Evolutionary conservation across 352 stramenopile genomes (phyloP).

Genomic region (Globisporangium okanoganense): DNA sequence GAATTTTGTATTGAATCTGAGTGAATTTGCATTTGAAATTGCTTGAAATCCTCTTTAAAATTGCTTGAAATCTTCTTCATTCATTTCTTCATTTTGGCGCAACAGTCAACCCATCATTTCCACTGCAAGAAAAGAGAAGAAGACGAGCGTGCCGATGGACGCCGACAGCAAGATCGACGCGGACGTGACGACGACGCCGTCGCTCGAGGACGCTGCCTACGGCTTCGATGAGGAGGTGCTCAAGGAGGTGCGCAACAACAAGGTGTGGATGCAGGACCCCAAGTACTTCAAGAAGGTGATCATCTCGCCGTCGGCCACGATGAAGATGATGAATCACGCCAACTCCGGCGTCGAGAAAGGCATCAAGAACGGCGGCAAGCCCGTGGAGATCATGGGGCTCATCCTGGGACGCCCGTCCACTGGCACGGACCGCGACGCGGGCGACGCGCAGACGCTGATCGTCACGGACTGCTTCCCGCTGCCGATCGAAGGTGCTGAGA

Average conservation of each 20-base stretch:
- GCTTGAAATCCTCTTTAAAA: too few species aligned
- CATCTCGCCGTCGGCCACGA: slow-evolving; percentile 90
- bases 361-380: slow-evolving; percentile 93
- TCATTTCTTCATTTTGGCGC: too few species aligned
- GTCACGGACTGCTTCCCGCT: slow-evolving; percentile 98
- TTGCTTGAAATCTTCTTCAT: too few species aligned
- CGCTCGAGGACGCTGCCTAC: slow-evolving; percentile 65
- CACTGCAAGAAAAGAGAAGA: neutral
- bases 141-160: slow-evolving; percentile 8
- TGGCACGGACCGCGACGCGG: slow-evolving; percentile 79
- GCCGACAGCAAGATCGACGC: slow-evolving; percentile 9
- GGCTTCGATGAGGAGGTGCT: slow-evolving; percentile 83
- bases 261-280: slow-evolving; percentile 89
- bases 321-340: slow-evolving; percentile 98
- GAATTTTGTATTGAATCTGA: too few species aligned
- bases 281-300: slow-evolving; percentile 97
- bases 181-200: slow-evolving; percentile 13
- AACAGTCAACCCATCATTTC: slow-evolving; percentile 12
- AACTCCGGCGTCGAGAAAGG: slow-evolving; percentile 98
- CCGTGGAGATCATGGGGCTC: slow-evolving; percentile 99
- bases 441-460: slow-evolving; percentile 91
- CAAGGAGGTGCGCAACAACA: slow-evolving; percentile 84
- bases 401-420: slow-evolving; percentile 92
- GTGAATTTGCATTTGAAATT: too few species aligned
- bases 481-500: slow-evolving; percentile 96